Evolutionary conservation across 2,329 filamentous ascomycete species (phyloP), one percentile per base, ranked within the genome.

Genomic region (Cladosporium sp.): DNA sequence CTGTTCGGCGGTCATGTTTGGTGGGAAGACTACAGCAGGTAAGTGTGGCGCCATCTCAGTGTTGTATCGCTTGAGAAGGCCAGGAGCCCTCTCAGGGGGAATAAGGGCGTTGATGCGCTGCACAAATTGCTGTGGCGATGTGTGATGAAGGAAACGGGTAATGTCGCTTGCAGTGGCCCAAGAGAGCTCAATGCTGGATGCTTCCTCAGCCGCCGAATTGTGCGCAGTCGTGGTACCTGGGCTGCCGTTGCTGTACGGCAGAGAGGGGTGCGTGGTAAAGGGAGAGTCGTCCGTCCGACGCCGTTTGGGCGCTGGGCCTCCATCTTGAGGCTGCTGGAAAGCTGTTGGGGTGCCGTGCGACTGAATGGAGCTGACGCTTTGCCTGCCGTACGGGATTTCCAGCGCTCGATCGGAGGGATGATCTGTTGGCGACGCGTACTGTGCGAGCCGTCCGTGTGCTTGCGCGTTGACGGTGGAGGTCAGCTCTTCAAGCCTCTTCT

Each of bases 401-500:
- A 31, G 31, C 8, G 14, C 8, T 13, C 40, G 40, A 3, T 50
- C 48, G 5, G 32, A 18, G 2, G 32, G 16, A 11, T 50, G 48
- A 4, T 50, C 48, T 5, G 40, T 34, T 3, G 48, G 48, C 35
- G 48, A 43, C 6, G 48, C 40, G n/a, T 43, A 50, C 3, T 50
- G 48, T 9, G 38, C 35, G 9, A 50, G 13, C n/a, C 48, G 48
- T 22, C 14, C 40, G 13, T 37, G 22, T 32, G 43, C 50, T 6
- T 53, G 50, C 9, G 50, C 50, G 13, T 44, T 35, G 13, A 53
- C 50, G 3, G 83, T 89, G 6, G 89, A 87, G 7, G 88, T 95
- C 66, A 95, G 68, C 8, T 86, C 87, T 73, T 95, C 89, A 58
- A 95, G 92, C 74, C 95, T 95, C 76, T 86, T 89, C 75, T 95